Evolutionary conservation across 352 stramenopile species (phyloP).

Genomic region (Phytophthora syringae): DNA sequence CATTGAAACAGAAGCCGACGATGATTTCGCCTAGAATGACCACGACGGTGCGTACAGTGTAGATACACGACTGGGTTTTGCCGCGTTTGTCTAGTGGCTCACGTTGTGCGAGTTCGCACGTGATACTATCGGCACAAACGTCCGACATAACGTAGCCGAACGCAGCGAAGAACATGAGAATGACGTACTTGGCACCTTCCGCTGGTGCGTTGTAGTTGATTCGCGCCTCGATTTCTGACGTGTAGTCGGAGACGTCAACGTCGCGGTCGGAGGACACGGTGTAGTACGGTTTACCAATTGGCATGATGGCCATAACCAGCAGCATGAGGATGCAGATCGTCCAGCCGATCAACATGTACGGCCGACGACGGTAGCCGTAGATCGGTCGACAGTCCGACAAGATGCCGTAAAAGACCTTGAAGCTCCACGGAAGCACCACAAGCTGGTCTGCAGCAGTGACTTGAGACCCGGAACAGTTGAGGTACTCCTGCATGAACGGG

Average conservation of each 20-base stretch:
- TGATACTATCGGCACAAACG: slow-evolving; percentile 44
- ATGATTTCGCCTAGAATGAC: slow-evolving; percentile 47
- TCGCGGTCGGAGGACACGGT: slow-evolving; percentile 16
- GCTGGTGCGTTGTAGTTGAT: slow-evolving; percentile 44
- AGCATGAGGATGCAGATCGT: slow-evolving; percentile 38
- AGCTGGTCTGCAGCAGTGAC: neutral
- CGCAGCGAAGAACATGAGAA: slow-evolving; percentile 32
- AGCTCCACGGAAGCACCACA: slow-evolving; percentile 4
- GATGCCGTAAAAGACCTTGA: slow-evolving; percentile 11
- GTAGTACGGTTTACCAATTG: slow-evolving; percentile 40
- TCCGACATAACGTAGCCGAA: slow-evolving; percentile 33
- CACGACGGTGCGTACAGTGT: slow-evolving; percentile 43
- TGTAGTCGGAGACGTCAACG: slow-evolving; percentile 26
- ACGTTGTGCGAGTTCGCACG: slow-evolving; percentile 55
- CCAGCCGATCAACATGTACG: slow-evolving; percentile 40
- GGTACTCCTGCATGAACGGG: neutral
- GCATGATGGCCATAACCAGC: slow-evolving; percentile 33
- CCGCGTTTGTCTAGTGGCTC: slow-evolving; percentile 53
- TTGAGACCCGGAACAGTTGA: slow-evolving; percentile 2
- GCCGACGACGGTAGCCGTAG: slow-evolving; percentile 22
- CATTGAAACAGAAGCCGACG: slow-evolving; percentile 59
- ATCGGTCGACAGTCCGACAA: slow-evolving; percentile 2
- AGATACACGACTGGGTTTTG: slow-evolving; percentile 54
- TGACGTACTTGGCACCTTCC: slow-evolving; percentile 38
- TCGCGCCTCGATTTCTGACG: slow-evolving; percentile 20